Base-by-base conservation (phyloP, 2,329 filamentous ascomycete species). In the Paecilomyces sp. region DNA sequence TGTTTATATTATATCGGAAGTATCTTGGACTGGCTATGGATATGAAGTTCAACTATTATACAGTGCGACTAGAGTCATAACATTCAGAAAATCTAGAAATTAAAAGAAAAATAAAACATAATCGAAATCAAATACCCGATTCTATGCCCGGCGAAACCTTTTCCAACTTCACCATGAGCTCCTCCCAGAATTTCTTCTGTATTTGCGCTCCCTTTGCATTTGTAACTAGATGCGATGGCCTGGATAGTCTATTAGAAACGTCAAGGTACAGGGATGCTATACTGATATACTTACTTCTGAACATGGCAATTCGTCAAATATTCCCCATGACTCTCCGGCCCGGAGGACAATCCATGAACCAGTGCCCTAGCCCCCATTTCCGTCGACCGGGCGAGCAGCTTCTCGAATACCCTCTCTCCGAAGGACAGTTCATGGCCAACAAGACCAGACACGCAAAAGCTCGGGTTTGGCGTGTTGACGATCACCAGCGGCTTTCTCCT, bases 391-490 rank as follows among this genome's bases (percentile, higher is more conserved):
- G 64, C 65, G 24, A 66, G 33, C 13, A 66, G 2, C 53, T 57
- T 61, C 52, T 63, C 64, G 2, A 24, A 34, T 13, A 63, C 4
- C 11, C 61, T 61, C 12, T n/a, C 30, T 4, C 4, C 18, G 24
- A 13, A 11, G 36, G 30, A 41, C 31, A 3, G 47, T 31, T 28
- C 56, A 22, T 67, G 63, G 2, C 64, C 61, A 1, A 65, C 28
- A 1, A 77, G 64, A 8, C 64, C 64, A 0, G 75, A 77, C 56
- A 75, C 73, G 69, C 77, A 78, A 57, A 70, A 75, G 52, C 76
- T 78, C 1, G 76, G 76, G 54, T 78, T 79, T 0, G 75, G 72
- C 12, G 75, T 69, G 60, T 78, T 79, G 59, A 79, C 60, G 18
- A 76, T 68, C 15, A 72, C 61, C n/a, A 58, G n/a, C 3, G 59